A percentile compares a stretch with the other conserved stretches of the same genome.
Conservation (phyloP, 805 yeast genomes). For the Wickerhamiella cacticola region DNA sequence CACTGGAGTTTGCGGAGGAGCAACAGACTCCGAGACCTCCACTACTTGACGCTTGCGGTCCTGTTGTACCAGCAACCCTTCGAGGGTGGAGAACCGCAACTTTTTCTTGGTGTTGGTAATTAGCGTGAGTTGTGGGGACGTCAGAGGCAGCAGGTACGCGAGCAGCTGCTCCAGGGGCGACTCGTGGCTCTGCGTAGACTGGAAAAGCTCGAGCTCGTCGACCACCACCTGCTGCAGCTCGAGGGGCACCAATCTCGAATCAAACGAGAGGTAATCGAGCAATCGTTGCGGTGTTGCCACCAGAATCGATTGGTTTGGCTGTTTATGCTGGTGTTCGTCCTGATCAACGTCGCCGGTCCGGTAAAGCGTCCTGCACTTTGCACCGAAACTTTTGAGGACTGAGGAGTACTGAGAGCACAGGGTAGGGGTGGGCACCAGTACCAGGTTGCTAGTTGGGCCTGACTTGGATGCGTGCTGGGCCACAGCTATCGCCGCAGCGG, state of each 20-base stretch:
- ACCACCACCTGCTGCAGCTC: constrained; percentile 21
- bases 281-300: constrained; percentile 46
- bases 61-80: not conserved
- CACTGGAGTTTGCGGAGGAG: constrained; percentile 2
- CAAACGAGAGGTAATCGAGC: constrained; percentile 35
- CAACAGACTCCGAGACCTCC: not conserved
- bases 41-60: not conserved
- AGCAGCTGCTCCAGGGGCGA: constrained; percentile 22
- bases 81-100: not conserved
- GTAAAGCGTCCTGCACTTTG: constrained; percentile 18
- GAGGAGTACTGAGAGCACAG: constrained; percentile 27
- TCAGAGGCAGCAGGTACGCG: constrained; percentile 13
- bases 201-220: constrained; percentile 25
- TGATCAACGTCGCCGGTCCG: constrained; percentile 22
- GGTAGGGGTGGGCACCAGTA: constrained; percentile 29
- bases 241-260: constrained; percentile 1
- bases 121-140: constrained; percentile 13
- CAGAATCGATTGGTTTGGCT: constrained; percentile 31
- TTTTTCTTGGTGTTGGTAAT: constrained; percentile 10
- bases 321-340: constrained; percentile 21
- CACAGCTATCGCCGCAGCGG: constrained; percentile 24
- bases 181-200: constrained; percentile 11
- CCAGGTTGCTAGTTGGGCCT: constrained; percentile 12
- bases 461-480: constrained; percentile 11
- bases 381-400: constrained; percentile 7